Evolutionary conservation across 2,329 filamentous ascomycete genomes (phyloP).

Genomic region (Beauveria pseudobassiana): DNA sequence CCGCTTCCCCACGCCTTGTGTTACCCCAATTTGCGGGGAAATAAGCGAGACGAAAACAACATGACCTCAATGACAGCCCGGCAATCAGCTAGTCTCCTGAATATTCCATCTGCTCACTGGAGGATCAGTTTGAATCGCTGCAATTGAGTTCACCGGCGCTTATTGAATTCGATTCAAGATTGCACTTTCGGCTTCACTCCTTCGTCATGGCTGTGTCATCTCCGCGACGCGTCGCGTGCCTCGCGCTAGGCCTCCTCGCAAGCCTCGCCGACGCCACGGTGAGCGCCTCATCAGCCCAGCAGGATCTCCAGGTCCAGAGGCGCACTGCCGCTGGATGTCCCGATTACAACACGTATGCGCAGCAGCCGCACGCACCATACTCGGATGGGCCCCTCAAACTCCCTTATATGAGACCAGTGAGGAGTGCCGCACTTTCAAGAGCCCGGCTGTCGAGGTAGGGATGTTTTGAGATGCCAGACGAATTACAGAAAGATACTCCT

Average conservation of each 20-base stretch:
- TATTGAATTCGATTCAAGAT: too few species aligned
- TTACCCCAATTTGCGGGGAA: conserved; percentile 6
- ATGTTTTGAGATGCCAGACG: neutral
- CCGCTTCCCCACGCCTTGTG: conserved; percentile 6
- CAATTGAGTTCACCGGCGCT: neutral
- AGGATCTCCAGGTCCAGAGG: conserved; percentile 7
- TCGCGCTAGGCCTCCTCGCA: neutral
- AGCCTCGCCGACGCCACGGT: neutral
- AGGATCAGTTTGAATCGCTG: neutral
- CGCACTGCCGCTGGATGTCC: conserved; percentile 19
- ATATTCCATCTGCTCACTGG: neutral
- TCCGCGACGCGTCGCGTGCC: neutral
- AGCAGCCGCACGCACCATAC: conserved; percentile 17
- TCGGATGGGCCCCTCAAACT: conserved; percentile 17
- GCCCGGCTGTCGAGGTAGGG: conserved; percentile 20
- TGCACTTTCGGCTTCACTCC: neutral
- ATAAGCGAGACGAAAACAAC: neutral
- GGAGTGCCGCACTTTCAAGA: conserved; percentile 22
- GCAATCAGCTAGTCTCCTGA: neutral
- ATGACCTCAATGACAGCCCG: neutral
- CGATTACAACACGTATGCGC: conserved; percentile 18
- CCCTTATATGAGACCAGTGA: conserved; percentile 20
- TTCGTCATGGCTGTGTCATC: neutral
- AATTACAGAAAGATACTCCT: neutral
- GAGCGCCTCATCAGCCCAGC: conserved; percentile 8